Base-by-base conservation (phyloP, 805 yeast genomes). In the Saturnispora sekii region DNA sequence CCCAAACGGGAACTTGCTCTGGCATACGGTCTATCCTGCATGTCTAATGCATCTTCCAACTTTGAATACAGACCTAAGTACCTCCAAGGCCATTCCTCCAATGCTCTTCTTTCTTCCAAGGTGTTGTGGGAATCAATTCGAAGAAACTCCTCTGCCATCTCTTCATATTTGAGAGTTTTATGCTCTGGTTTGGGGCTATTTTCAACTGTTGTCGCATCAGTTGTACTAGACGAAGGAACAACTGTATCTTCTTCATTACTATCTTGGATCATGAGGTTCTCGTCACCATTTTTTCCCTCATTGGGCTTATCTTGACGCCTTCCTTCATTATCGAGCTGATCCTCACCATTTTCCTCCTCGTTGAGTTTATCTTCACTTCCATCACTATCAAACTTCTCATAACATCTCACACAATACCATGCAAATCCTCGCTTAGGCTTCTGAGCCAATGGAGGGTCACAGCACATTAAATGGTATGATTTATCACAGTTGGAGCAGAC, bases 341-440 rank as follows among this genome's bases (percentile, higher is more conserved):
- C 33, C 4, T 32, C 34, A 32, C 26, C 26, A 21, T 21, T 21
- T 21, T 21, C 26, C 26, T 21, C 26, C 26, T 21, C 26, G 8
- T 21, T 21, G 26, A 21, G 26, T 8, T 32, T 4, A 32, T 30
- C 35, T 32, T 32, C 36, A 14, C 15, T 17, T 6, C 17, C 31
- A 4, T 15, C 42, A 30, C 12, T 16, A 15, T 21, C 82, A 42
- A 74, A 72, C 30, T 67, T 71, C 52, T 76, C 74, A n/a, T 81
- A 70, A 64, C 97, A 88, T 5, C 67, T 59, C 28, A 85, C 89
- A 67, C 97, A 88, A 21, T 86, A 74, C 96, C 96, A 89, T 8
- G 87, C 84, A 58, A 86, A 84, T 1, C 95, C 96, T 46, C 94
- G 66, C 37, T 84, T 79, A 1, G 96, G 96, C 55, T 84, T 84